A percentile compares a stretch with the other conserved stretches of the same genome.
These are phyloP conservation scores for Trichoderma virens DNA, from an alignment of 495 filamentous ascomycete species.

Conservation along the genomic window DNA sequence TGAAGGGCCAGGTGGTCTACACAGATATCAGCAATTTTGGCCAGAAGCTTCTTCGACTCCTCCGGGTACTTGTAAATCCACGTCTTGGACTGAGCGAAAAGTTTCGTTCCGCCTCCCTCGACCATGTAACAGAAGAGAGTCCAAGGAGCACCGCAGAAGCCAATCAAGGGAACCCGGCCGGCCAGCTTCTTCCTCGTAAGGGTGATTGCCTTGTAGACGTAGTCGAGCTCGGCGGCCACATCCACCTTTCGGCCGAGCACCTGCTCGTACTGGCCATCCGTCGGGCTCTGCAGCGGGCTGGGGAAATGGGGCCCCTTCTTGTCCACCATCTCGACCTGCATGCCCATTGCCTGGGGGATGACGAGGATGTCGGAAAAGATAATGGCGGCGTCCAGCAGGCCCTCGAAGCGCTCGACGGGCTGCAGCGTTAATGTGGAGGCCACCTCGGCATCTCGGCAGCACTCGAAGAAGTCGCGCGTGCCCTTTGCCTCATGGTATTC, in stretches of 20 bases:
- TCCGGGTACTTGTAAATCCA: conserved; percentile 90
- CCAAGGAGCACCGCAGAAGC: conserved; percentile 98
- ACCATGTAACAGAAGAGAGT: conserved; percentile 98
- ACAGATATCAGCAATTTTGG: conserved; percentile 87
- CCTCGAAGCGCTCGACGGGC: conserved; percentile 83
- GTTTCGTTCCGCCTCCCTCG: conserved; percentile 88
- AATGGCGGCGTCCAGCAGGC: conserved; percentile 91
- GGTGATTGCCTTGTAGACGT: conserved; percentile 93
- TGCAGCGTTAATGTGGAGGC: conserved; percentile 88
- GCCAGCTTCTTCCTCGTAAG: conserved; percentile 80
- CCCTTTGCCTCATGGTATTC: conserved; percentile 96
- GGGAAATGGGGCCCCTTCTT: conserved; percentile 95
- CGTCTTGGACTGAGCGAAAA: conserved; percentile 84
- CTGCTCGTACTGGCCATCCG: conserved; percentile 71
- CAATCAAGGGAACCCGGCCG: conserved; percentile 84
- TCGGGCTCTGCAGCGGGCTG: conserved; percentile 65
- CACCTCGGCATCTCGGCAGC: conserved; percentile 87
- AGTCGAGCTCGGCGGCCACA: conserved; percentile 74
- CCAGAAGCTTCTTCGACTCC: conserved; percentile 69
- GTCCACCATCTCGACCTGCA: conserved; percentile 94
- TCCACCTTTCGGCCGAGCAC: conserved; percentile 72
- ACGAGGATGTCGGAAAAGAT: conserved; percentile 99
- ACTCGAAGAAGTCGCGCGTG: conserved; percentile 86
- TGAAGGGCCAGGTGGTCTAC: conserved; percentile 90
- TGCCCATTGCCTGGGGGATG: conserved; percentile 94